Evolutionary conservation across 257 asterid species (phyloP), one percentile per base, ranked within the genome.

Genomic region (Petunia secreta): DNA sequence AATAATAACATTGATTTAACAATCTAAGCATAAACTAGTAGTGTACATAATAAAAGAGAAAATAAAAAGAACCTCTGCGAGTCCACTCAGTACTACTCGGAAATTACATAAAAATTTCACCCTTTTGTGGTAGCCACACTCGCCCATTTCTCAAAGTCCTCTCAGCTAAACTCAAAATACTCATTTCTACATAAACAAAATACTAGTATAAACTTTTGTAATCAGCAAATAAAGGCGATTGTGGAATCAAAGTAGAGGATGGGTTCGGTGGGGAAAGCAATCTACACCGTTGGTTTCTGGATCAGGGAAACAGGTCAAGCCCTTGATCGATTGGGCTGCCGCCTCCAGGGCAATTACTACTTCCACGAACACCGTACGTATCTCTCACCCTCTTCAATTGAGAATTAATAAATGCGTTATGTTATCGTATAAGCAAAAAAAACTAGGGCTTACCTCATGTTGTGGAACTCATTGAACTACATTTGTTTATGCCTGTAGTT

Each of bases 301-400:
- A 88, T 95, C 92, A 90, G 97, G 52, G 99, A 95, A 83, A 92
- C 97, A 55, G 99, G 99, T 80, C 98, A 95, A 89, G 98, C 99
- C 82, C 87, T 95, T 79, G 98, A 95, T 91, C 98, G 99, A 82
- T 94, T 95, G 62, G 99, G 99, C 85, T 93, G 88, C 81, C 98
- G 99, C 79, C 92, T 95, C 82, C 99, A 92, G 85, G 98, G 99
- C 16, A 92, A 84, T 87, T 87, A 91, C 86, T 86, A 84, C 77
- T 93, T 95, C 89, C 96, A 92, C 40, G 96, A 95, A 84, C 95
- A 92, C 11, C 81, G 99, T 93, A 88, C 2, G 83, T 68, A 25
- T 43, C 37, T 36, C 60, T 40, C 44, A 34, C 11, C 67, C 9
- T 75, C 9, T 2, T 67, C 55, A 13, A 13, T 14, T 3, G 25